Evolutionary conservation across 768 basidiomycete genomes (phyloP).

Genomic region (Trametes elegans): DNA sequence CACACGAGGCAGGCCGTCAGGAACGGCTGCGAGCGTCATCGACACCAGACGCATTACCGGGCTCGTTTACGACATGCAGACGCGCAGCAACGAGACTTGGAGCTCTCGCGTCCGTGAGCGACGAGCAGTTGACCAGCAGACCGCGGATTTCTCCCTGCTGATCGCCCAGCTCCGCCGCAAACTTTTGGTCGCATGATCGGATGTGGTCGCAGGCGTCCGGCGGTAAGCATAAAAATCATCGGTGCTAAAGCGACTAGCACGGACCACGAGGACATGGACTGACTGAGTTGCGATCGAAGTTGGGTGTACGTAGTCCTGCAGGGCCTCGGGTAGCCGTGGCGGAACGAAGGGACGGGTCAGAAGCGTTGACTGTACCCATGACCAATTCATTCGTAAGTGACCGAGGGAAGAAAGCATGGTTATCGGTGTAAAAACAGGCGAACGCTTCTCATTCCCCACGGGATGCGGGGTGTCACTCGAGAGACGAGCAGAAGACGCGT

Average conservation of each 20-base stretch:
- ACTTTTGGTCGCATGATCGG: not conserved
- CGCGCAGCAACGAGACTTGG: not conserved
- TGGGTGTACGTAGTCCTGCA: constrained; percentile 7
- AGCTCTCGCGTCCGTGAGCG: not conserved
- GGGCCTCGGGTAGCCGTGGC: constrained; percentile 9
- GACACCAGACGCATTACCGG: too few species aligned
- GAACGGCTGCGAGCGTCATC: too few species aligned
- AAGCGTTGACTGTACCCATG: constrained; percentile 9
- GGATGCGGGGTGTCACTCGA: not conserved
- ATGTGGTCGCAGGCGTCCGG: not conserved
- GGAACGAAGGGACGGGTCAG: constrained; percentile 7
- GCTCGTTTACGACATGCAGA: not conserved
- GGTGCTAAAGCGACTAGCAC: not conserved
- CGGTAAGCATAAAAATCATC: not conserved
- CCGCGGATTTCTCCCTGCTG: constrained; percentile 1
- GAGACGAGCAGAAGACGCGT: not conserved
- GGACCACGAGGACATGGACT: constrained; percentile 6
- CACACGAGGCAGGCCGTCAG: too few species aligned
- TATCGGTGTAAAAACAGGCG: constrained; percentile 4
- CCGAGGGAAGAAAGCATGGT: not conserved
- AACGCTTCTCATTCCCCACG: not conserved
- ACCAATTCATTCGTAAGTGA: constrained; percentile 8
- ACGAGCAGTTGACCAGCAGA: not conserved
- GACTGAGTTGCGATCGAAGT: not conserved
- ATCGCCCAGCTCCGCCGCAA: constrained; percentile 1